These are phyloP conservation scores for Trichosporon sp. DNA, from an alignment of 1,284 basidiomycete species.

Conservation along the genomic window DNA sequence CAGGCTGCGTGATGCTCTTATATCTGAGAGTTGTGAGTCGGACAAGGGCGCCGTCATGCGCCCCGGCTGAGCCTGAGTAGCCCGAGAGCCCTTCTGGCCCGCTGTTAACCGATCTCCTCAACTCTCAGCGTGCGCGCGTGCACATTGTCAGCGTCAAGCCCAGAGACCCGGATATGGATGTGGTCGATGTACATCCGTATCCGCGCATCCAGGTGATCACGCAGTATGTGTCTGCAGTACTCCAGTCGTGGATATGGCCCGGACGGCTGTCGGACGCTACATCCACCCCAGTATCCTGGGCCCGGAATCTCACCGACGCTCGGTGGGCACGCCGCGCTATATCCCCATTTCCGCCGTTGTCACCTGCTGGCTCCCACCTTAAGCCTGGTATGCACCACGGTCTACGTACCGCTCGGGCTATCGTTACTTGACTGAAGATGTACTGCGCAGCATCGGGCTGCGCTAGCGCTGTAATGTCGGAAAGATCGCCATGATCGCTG, in stretches of 20 bases:
- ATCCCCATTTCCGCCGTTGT: neutral
- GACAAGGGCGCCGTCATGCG: neutral
- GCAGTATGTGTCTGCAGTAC: neutral
- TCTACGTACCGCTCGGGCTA: too few species aligned
- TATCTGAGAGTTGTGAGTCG: neutral
- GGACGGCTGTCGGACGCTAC: neutral
- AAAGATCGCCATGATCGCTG: neutral
- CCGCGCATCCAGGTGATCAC: neutral
- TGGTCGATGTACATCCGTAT: neutral
- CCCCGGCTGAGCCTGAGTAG: neutral
- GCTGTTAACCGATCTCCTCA: neutral
- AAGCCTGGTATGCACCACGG: too few species aligned
- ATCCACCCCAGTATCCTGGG: neutral
- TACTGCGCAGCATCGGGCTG: neutral
- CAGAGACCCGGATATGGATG: neutral
- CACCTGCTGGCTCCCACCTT: too few species aligned
- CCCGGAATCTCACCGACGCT: too few species aligned
- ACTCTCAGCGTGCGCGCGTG: neutral
- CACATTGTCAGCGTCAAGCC: neutral
- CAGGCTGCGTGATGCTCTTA: neutral
- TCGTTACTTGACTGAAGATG: neutral
- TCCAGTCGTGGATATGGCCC: neutral
- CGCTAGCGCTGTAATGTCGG: neutral
- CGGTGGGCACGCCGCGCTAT: neutral
- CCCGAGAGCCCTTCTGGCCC: neutral